A percentile compares a stretch with the other conserved stretches of the same genome.
Conservation (phyloP, 768 basidiomycete genomes). For the Mycena filopes region DNA sequence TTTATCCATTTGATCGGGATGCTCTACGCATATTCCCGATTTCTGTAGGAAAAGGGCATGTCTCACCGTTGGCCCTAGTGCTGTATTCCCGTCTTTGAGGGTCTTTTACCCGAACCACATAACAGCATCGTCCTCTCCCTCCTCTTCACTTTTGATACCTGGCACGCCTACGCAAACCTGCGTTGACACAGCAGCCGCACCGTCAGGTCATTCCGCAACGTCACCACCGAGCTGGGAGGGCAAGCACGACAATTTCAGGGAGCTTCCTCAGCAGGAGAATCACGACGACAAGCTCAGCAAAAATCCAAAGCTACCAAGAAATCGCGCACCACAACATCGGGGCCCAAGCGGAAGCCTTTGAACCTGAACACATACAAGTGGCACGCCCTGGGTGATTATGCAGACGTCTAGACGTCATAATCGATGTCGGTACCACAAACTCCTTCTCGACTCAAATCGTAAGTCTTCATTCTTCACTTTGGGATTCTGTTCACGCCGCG, state of each 20-base stretch:
- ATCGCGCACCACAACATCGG: no score
- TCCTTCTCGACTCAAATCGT: conserved; percentile 12
- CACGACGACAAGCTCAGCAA: no score
- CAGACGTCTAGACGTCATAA: background rate
- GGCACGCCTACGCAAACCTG: conserved; percentile 33
- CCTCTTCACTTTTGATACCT: conserved; percentile 31
- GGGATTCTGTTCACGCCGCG: background rate
- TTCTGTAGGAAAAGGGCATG: no score
- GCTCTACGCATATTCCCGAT: conserved; percentile 36
- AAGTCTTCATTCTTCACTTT: background rate
- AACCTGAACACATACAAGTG: conserved; percentile 10
- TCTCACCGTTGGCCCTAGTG: conserved; percentile 40
- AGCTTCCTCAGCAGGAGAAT: no score
- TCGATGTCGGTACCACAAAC: background rate
- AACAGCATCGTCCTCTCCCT: conserved; percentile 28
- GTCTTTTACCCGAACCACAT: conserved; percentile 38
- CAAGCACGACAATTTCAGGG: no score
- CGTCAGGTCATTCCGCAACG: no score
- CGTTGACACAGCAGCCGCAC: no score
- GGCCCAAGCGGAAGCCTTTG: background rate
- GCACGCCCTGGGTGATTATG: conserved; percentile 11
- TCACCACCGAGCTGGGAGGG: no score
- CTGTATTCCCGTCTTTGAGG: conserved; percentile 46
- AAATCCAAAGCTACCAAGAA: no score
- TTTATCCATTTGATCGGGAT: conserved; percentile 49